Percentiles rank a stretch among this genome's conserved stretches.
These are phyloP conservation scores for Emmonsiellopsis sp. DNA, from an alignment of 2,329 filamentous ascomycete genomes.

Conservation along the genomic window DNA sequence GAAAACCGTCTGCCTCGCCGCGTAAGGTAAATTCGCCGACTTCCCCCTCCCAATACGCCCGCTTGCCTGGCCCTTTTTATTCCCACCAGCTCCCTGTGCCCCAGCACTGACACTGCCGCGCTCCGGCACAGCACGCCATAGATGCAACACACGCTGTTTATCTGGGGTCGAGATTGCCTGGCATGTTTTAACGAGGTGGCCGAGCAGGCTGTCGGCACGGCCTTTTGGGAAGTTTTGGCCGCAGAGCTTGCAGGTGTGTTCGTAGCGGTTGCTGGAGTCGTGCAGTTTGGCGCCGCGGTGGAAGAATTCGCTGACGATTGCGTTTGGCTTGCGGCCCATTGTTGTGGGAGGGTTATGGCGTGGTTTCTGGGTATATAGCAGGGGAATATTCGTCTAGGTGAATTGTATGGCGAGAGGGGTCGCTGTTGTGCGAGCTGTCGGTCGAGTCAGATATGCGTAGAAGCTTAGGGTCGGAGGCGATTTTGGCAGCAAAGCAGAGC, in stretches of 20 bases:
- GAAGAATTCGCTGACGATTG: conserved; percentile 80
- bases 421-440: background rate
- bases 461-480: too few species aligned
- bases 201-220: conserved; percentile 70
- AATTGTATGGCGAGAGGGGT: background rate
- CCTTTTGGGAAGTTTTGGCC: conserved; percentile 87
- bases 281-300: conserved; percentile 75
- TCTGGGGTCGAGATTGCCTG: conserved; percentile 66
- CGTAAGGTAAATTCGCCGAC: conserved; percentile 33
- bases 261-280: conserved; percentile 84
- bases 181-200: conserved; percentile 79
- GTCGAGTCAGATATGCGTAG: background rate
- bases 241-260: conserved; percentile 81
- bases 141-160: conserved; percentile 63
- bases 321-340: conserved; percentile 79
- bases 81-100: conserved; percentile 13
- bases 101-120: conserved; percentile 26
- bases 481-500: background rate
- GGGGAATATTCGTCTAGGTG: background rate
- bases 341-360: conserved; percentile 14
- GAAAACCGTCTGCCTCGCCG: conserved; percentile 33
- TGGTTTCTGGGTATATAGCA: background rate
- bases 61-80: conserved; percentile 29
- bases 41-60: conserved; percentile 26
- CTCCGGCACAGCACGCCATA: conserved; percentile 60